A percentile compares a stretch with the other conserved stretches of the same genome.
These are phyloP conservation scores for Phytophthora macrochlamydospora DNA, from an alignment of 352 stramenopile genomes.

Conservation along the genomic window DNA sequence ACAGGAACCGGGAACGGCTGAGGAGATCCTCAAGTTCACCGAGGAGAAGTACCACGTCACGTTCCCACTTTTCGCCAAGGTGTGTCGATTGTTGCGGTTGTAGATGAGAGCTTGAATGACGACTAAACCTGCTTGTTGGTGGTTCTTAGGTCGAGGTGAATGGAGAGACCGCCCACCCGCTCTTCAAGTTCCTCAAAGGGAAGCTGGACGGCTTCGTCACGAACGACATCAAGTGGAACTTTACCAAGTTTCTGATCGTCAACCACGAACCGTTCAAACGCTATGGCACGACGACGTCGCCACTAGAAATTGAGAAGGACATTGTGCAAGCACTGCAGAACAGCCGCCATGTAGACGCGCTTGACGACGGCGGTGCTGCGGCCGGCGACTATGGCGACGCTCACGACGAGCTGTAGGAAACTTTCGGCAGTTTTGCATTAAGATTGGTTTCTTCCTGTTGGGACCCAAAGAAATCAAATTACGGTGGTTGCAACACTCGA, in stretches of 20 bases:
- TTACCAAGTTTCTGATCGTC: slow-evolving; percentile 87
- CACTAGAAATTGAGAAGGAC: slow-evolving; percentile 65
- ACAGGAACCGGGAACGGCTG: slow-evolving; percentile 82
- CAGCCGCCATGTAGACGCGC: slow-evolving; percentile 29
- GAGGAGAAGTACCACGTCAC: slow-evolving; percentile 73
- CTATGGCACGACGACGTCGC: slow-evolving; percentile 73
- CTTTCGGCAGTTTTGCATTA: not conserved
- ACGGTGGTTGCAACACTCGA: not conserved
- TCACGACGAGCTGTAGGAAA: slow-evolving; percentile 32
- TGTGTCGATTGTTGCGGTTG: slow-evolving; percentile 13
- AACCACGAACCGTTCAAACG: slow-evolving; percentile 73
- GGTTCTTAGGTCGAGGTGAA: slow-evolving; percentile 93
- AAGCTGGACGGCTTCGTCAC: slow-evolving; percentile 66
- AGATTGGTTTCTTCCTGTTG: too few relatives aligned
- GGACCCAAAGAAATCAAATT: not conserved
- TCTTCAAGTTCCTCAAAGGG: slow-evolving; percentile 93
- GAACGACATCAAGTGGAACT: slow-evolving; percentile 90
- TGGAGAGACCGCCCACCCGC: slow-evolving; percentile 74
- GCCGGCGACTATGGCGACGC: slow-evolving; percentile 32
- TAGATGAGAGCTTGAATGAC: not conserved
- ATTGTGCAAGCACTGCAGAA: slow-evolving; percentile 56
- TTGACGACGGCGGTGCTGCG: slow-evolving; percentile 33
- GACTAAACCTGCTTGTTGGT: not conserved
- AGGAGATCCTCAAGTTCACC: slow-evolving; percentile 81
- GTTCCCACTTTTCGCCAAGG: slow-evolving; percentile 90